These are phyloP conservation scores for Ceratobasidium sp. DNA, from an alignment of 1,284 basidiomycete genomes.

Conservation along the genomic window DNA sequence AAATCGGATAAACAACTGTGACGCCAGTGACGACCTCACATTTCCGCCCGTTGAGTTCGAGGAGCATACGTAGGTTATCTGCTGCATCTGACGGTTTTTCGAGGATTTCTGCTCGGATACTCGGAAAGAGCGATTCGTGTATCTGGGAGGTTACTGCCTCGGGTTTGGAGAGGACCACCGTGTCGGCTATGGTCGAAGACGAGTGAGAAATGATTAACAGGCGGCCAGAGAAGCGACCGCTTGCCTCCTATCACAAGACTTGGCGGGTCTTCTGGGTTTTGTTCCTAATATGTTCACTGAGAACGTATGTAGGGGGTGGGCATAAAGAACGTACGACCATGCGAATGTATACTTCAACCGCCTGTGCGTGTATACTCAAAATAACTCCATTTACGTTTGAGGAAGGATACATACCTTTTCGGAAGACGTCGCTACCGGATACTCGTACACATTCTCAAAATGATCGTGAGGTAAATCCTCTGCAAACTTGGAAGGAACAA, in stretches of 20 bases:
- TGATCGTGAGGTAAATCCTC: conserved; percentile 77
- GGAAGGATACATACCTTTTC: conserved; percentile 66
- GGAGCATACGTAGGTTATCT: conserved; percentile 88
- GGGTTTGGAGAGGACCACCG: conserved; percentile 85
- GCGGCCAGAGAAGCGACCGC: conserved; percentile 43
- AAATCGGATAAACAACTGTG: conserved; percentile 79
- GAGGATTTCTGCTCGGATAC: conserved; percentile 70
- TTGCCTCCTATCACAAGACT: conserved; percentile 92
- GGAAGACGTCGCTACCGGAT: conserved; percentile 90
- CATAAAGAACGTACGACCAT: conserved; percentile 68
- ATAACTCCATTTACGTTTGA: neutral
- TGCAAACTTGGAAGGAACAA: conserved; percentile 87
- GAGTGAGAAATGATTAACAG: neutral
- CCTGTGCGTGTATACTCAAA: conserved; percentile 50
- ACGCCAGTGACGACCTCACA: conserved; percentile 95
- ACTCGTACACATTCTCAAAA: conserved; percentile 85
- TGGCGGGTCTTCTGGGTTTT: conserved; percentile 82
- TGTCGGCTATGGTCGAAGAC: conserved; percentile 73
- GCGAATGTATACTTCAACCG: conserved; percentile 89
- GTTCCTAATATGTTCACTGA: conserved; percentile 53
- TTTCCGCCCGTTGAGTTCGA: conserved; percentile 82
- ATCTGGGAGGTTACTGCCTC: conserved; percentile 60
- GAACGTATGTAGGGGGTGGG: neutral
- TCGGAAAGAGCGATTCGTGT: conserved; percentile 58
- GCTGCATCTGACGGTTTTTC: conserved; percentile 86